phyloP scores from a whole-genome alignment of 2,329 filamentous ascomycete species.

The Talaromyces islandicus region DNA sequence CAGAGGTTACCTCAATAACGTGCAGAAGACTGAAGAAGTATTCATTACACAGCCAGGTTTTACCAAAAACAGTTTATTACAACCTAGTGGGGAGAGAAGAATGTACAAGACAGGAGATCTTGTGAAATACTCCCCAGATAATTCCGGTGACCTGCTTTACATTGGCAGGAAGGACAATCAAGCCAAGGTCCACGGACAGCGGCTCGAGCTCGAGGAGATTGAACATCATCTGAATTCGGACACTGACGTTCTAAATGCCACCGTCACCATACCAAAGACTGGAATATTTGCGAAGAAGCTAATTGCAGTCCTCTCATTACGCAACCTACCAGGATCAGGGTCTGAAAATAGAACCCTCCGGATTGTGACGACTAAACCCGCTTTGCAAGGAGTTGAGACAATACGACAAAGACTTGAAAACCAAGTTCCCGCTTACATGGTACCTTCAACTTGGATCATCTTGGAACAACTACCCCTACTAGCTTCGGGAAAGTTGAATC shows the following conservation, averaged over 20 bases:
- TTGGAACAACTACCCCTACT: constrained; percentile 6
- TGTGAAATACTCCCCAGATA: constrained; percentile 28
- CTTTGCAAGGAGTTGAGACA: not conserved
- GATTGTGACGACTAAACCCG: not conserved
- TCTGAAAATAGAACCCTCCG: constrained; percentile 31
- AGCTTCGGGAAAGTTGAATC: constrained; percentile 9
- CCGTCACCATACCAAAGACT: constrained; percentile 4
- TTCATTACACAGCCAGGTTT: constrained; percentile 35
- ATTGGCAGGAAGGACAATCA: constrained; percentile 33
- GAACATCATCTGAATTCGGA: constrained; percentile 27
- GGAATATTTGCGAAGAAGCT: constrained; percentile 8
- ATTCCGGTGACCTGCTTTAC: constrained; percentile 29
- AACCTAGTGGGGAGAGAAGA: constrained; percentile 23
- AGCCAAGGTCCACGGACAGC: constrained; percentile 37
- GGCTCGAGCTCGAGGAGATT: constrained; percentile 38
- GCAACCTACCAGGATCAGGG: not conserved
- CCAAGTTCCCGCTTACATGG: constrained; percentile 10
- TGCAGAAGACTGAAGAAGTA: constrained; percentile 27
- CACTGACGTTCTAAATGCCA: constrained; percentile 33
- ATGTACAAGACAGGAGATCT: constrained; percentile 32
- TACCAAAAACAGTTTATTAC: constrained; percentile 24
- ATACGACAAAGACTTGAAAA: constrained; percentile 1
- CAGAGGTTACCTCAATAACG: constrained; percentile 42
- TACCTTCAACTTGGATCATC: constrained; percentile 8
- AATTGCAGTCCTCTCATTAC: constrained; percentile 6